Evolutionary conservation across 2,329 filamentous ascomycete species (phyloP).

Genomic region (Trichophyton schoenleinii): DNA sequence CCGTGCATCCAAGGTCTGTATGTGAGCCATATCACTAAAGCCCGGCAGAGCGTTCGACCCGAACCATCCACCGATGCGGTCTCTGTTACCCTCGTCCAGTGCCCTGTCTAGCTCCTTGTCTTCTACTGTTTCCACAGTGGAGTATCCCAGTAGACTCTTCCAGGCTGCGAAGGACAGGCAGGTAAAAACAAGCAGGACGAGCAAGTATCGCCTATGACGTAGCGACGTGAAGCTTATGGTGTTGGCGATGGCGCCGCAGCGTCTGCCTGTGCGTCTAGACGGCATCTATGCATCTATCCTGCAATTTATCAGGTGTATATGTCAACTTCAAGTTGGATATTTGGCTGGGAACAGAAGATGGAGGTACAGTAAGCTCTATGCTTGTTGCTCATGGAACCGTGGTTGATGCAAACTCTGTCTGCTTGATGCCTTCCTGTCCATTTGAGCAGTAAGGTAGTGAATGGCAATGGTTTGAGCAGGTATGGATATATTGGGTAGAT

Average conservation of each 20-base stretch:
- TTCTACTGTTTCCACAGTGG: conserved; percentile 21
- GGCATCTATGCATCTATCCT: background rate
- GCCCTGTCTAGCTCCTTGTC: conserved; percentile 20
- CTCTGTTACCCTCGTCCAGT: conserved; percentile 21
- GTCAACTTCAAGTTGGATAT: too few species aligned
- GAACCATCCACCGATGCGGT: conserved; percentile 28
- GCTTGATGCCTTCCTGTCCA: background rate
- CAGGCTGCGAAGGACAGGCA: conserved; percentile 23
- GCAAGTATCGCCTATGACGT: conserved; percentile 29
- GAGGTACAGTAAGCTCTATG: background rate
- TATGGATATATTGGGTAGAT: too few species aligned
- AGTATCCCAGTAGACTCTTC: conserved; percentile 22
- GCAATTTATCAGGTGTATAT: background rate
- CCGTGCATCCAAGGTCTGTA: conserved; percentile 37
- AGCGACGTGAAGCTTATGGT: conserved; percentile 24
- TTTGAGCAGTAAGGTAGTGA: background rate
- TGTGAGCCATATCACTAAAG: conserved; percentile 39
- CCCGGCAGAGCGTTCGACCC: conserved; percentile 37
- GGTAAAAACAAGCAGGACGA: conserved; percentile 25
- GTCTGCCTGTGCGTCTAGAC: background rate
- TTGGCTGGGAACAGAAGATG: too few species aligned
- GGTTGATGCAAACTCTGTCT: background rate
- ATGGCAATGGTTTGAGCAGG: too few species aligned
- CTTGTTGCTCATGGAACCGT: background rate
- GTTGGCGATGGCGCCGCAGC: background rate